Conservation (phyloP, 1,284 basidiomycete species). For the Prillingera fragicola region DNA sequence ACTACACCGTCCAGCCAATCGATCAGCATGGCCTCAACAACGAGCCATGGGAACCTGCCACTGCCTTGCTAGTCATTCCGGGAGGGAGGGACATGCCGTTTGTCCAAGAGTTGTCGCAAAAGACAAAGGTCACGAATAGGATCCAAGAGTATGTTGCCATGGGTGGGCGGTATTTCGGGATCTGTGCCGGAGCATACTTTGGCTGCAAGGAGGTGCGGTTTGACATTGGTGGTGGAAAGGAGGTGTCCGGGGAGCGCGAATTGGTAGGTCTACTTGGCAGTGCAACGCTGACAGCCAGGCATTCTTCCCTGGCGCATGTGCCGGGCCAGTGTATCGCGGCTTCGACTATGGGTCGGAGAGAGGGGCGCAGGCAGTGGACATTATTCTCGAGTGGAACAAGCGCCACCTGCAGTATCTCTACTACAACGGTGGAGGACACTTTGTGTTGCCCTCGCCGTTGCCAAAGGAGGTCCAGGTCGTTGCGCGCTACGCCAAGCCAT, state of each 20-base stretch:
- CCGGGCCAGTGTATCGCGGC: slow-evolving; percentile 56
- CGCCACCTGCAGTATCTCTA: slow-evolving; percentile 47
- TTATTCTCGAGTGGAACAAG: slow-evolving; percentile 25
- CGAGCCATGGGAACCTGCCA: slow-evolving; percentile 68
- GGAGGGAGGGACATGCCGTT: slow-evolving; percentile 54
- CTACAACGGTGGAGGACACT: slow-evolving; percentile 56
- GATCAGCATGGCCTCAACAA: slow-evolving; percentile 55
- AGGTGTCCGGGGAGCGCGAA: slow-evolving; percentile 52
- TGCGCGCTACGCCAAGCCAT: slow-evolving; percentile 43
- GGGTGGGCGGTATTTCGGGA: slow-evolving; percentile 64
- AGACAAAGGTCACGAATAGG: slow-evolving; percentile 42
- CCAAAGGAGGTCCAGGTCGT: slow-evolving; percentile 40
- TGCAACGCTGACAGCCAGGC: slow-evolving; percentile 24
- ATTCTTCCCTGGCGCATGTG: slow-evolving; percentile 56
- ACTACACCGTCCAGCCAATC: slow-evolving; percentile 69
- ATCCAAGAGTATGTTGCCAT: slow-evolving; percentile 60
- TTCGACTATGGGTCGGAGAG: slow-evolving; percentile 53
- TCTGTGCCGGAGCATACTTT: slow-evolving; percentile 60
- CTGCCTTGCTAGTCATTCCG: slow-evolving; percentile 70
- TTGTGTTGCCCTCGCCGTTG: slow-evolving; percentile 42
- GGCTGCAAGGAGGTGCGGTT: slow-evolving; percentile 50
- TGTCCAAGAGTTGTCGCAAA: slow-evolving; percentile 49
- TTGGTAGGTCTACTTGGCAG: slow-evolving; percentile 40
- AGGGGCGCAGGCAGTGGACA: slow-evolving; percentile 46
- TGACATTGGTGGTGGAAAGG: slow-evolving; percentile 50